Conservation (phyloP, 2,329 filamentous ascomycete genomes). For the Xylaria multiplex region DNA sequence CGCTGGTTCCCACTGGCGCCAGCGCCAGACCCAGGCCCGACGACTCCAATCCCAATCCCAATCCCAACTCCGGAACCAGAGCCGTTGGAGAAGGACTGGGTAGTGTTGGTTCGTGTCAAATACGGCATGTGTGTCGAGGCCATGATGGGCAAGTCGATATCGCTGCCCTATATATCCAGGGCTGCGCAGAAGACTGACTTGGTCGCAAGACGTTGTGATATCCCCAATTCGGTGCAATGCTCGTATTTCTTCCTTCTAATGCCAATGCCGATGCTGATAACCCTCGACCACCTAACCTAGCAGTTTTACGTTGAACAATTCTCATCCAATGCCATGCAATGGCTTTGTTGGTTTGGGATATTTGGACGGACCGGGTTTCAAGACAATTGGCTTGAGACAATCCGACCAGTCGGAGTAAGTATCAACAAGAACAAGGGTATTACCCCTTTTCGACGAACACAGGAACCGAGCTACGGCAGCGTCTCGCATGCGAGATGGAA, state of each 20-base stretch:
- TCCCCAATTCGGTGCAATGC: not conserved
- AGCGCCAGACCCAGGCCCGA: not conserved
- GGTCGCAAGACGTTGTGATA: not conserved
- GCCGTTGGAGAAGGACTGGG: slow-evolving; percentile 49
- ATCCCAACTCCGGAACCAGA: slow-evolving; percentile 1
- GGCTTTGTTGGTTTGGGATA: not conserved
- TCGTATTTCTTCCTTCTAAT: not conserved
- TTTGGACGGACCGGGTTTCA: not conserved
- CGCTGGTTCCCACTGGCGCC: slow-evolving; percentile 51
- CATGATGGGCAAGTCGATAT: not conserved
- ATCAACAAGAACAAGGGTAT: not conserved
- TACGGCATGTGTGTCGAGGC: slow-evolving; percentile 54
- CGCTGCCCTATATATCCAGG: not conserved
- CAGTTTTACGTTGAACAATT: not conserved
- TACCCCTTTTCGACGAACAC: slow-evolving; percentile 15
- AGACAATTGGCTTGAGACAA: slow-evolving; percentile 12
- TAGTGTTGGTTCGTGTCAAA: slow-evolving; percentile 55
- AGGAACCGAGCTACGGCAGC: slow-evolving; percentile 1
- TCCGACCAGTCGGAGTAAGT: not conserved
- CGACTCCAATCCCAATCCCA: not conserved
- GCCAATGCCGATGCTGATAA: not conserved
- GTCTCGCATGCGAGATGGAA: slow-evolving; percentile 25
- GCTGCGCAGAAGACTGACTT: too few relatives aligned
- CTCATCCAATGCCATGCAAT: slow-evolving; percentile 14
- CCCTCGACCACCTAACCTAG: slow-evolving; percentile 4